Evolutionary conservation across 208 protist genomes (phyloP).

Genomic region (Leishmania guyanensis): DNA sequence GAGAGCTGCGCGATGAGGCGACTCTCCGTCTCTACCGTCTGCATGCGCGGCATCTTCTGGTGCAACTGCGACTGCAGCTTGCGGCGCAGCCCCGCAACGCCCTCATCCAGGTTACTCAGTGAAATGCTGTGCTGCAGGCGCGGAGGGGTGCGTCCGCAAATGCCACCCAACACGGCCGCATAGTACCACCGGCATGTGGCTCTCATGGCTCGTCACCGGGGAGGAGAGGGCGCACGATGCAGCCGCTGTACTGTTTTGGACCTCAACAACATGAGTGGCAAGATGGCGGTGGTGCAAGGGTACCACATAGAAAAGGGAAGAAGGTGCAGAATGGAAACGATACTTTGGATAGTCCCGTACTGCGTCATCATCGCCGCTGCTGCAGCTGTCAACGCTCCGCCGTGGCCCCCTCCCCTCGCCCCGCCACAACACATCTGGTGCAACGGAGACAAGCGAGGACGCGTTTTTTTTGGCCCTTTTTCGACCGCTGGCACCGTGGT

Average conservation of each 20-base stretch:
- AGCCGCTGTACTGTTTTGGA: not conserved
- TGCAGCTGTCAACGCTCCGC: not conserved
- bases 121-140: slow-evolving; percentile 9
- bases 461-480: not conserved
- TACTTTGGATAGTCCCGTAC: not conserved
- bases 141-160: not conserved
- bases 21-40: slow-evolving; percentile 64
- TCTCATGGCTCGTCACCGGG: not conserved
- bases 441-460: not conserved
- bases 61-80: slow-evolving; percentile 31
- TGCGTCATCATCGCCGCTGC: not conserved
- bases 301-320: not conserved
- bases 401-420: not conserved
- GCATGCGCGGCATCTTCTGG: slow-evolving; percentile 32
- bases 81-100: slow-evolving; percentile 32
- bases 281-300: not conserved
- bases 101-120: slow-evolving; percentile 11
- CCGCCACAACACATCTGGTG: not conserved
- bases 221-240: not conserved
- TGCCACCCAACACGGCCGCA: not conserved
- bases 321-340: not conserved
- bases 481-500: not conserved
- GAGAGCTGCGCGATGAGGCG: slow-evolving; percentile 68
- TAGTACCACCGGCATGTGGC: slow-evolving; percentile 1
- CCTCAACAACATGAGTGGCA: not conserved